Percentiles rank a stretch among this genome's conserved stretches.
Conservation (phyloP, 176 grass and related monocot genomes). For the Paspalum vaginatum region DNA sequence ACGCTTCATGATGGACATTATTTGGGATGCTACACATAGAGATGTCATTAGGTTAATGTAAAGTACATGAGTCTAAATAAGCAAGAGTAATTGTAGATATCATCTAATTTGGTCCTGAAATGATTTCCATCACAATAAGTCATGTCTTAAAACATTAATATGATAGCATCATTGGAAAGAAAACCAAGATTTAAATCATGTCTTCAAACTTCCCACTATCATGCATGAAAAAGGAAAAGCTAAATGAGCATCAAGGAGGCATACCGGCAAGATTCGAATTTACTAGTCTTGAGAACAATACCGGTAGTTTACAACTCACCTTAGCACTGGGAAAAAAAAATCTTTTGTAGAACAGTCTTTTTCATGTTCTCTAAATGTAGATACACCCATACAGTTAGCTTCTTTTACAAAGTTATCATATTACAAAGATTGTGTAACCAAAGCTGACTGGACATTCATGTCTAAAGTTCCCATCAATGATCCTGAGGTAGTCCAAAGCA, state of each 20-base stretch:
- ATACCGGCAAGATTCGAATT: constrained; percentile 1
- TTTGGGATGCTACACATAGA: constrained; percentile 59
- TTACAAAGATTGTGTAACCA: neutral
- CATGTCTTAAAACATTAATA: neutral
- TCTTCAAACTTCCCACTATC: neutral
- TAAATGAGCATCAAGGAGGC: constrained; percentile 3
- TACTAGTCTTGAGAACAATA: constrained; percentile 22
- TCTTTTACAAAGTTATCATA: constrained; percentile 12
- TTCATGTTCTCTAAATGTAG: neutral
- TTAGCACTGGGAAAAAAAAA: neutral
- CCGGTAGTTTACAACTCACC: constrained; percentile 11
- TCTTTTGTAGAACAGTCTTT: neutral
- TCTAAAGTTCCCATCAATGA: constrained; percentile 13
- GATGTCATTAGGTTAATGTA: constrained; percentile 10
- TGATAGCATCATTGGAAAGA: neutral
- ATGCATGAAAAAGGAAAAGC: neutral
- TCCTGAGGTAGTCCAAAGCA: constrained; percentile 11
- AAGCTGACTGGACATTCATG: neutral
- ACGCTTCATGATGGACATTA: constrained; percentile 62
- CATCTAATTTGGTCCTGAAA: neutral
- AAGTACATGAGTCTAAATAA: constrained; percentile 7
- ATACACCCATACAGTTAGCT: neutral
- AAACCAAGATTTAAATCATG: neutral
- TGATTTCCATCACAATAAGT: neutral
- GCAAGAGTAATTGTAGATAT: constrained; percentile 7